Evolutionary conservation across 192 early-diverging fungal species (phyloP), one percentile per base, ranked within the genome.

Genomic region (Gamsiella multidivaricata): DNA sequence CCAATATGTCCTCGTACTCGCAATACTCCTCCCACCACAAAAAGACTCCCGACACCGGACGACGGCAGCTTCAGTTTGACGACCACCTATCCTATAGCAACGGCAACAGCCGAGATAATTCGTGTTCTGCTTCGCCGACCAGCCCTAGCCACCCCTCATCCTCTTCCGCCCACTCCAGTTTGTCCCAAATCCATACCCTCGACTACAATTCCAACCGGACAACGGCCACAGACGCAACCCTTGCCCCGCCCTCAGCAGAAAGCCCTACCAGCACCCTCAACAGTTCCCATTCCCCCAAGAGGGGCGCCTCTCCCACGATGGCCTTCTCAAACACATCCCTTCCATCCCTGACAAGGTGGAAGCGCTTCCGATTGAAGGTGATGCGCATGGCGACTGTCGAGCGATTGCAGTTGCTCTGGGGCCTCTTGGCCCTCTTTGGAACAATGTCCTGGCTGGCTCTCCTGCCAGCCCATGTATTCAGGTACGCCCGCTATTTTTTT

Each of bases 381-480:
- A 78, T 78, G 73, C 36, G 37, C 12, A 67, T 78, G 65, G 73
- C 73, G 20, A 78, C 73, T 5, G 73, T 78, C 26, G 65, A 78
- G 39, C 65, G 73, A 5, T 32, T 78, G 25, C 73, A 78, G 54
- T 33, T 68, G 28, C 54, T 78, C 14, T 78, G 73, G 73, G 73
- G 34, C 33, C 28, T 78, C 11, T 37, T 78, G 36, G 60, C 73
- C 14, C 26, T 68, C 36, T 62, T 78, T 45, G 73, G 73, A 0
- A 52, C 65, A n/a, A 63, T 69, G 57, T 60, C 73, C 33, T 78
- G 73, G 73, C 6, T 78, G 2, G 31, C 73, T 28, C 46, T 78
- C 8, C 32, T 78, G 60, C 73, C 73, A 34, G 73, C 73, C 12
- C 63, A 56, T 57, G 65, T 59, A 12, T 78, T 78, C 73, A 68